Evolutionary conservation across 2,329 filamentous ascomycete species (phyloP), one percentile per base, ranked within the genome.

Genomic region (Monilinia vaccinii-corymbosi): DNA sequence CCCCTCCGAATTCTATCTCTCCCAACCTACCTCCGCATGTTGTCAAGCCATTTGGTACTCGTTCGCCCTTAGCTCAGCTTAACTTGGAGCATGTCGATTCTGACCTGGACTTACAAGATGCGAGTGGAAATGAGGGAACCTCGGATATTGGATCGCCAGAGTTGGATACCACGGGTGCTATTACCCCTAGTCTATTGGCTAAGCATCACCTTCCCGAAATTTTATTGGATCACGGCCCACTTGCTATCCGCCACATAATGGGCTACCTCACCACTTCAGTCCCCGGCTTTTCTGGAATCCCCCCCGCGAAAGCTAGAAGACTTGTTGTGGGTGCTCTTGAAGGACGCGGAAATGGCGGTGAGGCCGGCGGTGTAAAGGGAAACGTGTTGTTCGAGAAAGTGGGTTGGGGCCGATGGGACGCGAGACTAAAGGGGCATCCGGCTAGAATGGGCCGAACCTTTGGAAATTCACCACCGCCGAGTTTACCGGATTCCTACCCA

Each of bases 391-490:
- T 96, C 71, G 89, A 95, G 74, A 97, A 97, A 79, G 91, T 97
- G 61, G 93, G 93, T 71, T 97, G 93, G 93, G 94, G 94, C 62
- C 85, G 91, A 66, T 99, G 93, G 93, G 89, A 95, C 74, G 94
- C 92, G 63, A 85, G 85, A 71, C 81, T 84, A 72, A 84, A 84
- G 68, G 89, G 86, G 58, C 82, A 89, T 63, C 76, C 81, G 47
- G 68, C 76, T 63, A 77, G 79, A 64, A 72, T 77, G 57, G 61
- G 66, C 62, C 67, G 68, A 60, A 60, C 63, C 62, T 63, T 71
- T 67, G 70, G 77, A 72, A 71, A 73, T 67, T 69, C 72, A 66
- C 71, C 77, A 72, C 72, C 77, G 68, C 72, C 71, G 72, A 73
- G 69, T 73, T 73, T 66, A 69, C 72, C 72, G 59, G 73, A 74